Conservation (phyloP, 2,329 filamentous ascomycete species). For the Ambrosiella cleistominuta region DNA sequence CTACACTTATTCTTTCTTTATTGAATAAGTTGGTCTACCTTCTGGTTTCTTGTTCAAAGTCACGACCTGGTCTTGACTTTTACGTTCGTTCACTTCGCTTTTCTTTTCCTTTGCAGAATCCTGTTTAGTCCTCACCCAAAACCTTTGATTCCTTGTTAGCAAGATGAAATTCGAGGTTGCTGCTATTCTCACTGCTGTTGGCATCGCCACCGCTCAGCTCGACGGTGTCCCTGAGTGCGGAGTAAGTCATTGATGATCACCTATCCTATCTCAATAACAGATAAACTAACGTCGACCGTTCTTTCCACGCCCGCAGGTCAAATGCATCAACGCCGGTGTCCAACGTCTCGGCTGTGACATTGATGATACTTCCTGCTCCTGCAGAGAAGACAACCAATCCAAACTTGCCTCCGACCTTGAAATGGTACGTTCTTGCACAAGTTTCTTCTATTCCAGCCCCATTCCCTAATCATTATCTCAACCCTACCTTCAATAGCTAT, state of each 20-base stretch:
- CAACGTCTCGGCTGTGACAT: conserved; percentile 21
- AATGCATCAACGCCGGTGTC: conserved; percentile 23
- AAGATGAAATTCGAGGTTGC: conserved; percentile 26
- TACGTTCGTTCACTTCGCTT: not conserved
- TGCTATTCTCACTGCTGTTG: conserved; percentile 11
- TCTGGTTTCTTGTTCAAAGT: conserved; percentile 5
- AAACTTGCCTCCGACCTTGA: conserved; percentile 16
- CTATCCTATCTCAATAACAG: not conserved
- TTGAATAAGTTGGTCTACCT: not conserved
- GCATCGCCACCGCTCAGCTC: conserved; percentile 24
- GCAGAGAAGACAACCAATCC: conserved; percentile 20
- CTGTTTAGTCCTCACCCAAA: too few relatives aligned
- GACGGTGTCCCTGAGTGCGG: conserved; percentile 23
- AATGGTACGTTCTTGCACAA: conserved; percentile 16
- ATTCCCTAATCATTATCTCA: not conserved
- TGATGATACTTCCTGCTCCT: conserved; percentile 24
- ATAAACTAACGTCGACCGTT: not conserved
- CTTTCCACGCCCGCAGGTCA: conserved; percentile 13
- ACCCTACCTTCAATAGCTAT: not conserved
- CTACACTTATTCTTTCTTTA: conserved; percentile 7
- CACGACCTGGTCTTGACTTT: too few relatives aligned
- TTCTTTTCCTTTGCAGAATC: not conserved
- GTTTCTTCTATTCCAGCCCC: not conserved
- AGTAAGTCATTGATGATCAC: conserved; percentile 19
- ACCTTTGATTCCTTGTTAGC: conserved; percentile 2